Base-by-base conservation (phyloP, 331 rosid species). In the Phaseolus coccineus region DNA sequence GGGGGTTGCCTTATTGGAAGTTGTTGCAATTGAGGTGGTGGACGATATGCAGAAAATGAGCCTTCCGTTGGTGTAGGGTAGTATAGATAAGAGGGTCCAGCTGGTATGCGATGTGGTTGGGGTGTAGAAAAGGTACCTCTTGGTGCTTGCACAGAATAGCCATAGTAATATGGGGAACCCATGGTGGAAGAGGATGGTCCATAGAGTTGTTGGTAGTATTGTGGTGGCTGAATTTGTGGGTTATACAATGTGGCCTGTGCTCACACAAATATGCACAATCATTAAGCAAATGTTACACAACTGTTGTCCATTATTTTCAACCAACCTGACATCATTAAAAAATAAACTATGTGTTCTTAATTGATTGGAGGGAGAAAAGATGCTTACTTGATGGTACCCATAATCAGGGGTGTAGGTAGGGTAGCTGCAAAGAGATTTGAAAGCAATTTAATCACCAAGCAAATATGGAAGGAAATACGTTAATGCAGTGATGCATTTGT, bases 311-410 rank as follows among this genome's bases (percentile, higher is more conserved):
- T 42, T 42, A 42, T 42, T 42, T 42, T 22, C 62, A 37, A 40
- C 74, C 56, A 31, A 58, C 30, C 55, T 50, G n/a, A 42, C 66
- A 53, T 70, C 40, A 69, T 63, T 42, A 28, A 27, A 25, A 69
- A 16, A 42, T 42, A 42, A 42, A 42, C 33, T 15, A 31, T 9
- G n/a, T 35, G 24, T 57, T 24, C 15, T 68, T 35, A 27, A 61
- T 3, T 13, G 15, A 37, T 4, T 42, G 47, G 47, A 50, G 44
- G 10, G 55, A 75, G 61, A 65, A 77, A 77, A 80, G 76, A 61
- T 42, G 47, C 87, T 93, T 56, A 91, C 98, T 83, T 91, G 98
- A 25, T 88, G 97, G 35, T 88, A 91, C 33, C 93, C 92, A 86
- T 90, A 88, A 63, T 86, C 88, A 64, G 92, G 87, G 71, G 87